These are phyloP conservation scores for Tetracladium marchalianum DNA, from an alignment of 495 filamentous ascomycete species.

Conservation along the genomic window DNA sequence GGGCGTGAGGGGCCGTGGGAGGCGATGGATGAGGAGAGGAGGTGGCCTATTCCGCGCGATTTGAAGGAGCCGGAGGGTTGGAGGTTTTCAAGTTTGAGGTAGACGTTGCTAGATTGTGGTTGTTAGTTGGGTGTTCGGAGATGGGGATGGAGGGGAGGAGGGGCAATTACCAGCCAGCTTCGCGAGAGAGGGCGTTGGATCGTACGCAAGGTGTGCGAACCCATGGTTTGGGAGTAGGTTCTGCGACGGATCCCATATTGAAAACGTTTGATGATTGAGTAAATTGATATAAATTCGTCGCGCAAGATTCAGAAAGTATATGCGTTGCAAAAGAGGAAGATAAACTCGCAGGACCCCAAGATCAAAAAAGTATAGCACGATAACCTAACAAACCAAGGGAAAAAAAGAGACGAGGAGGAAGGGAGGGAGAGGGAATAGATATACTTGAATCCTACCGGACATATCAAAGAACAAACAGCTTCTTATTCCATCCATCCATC, in stretches of 20 bases:
- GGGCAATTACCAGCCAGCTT: slow-evolving; percentile 18
- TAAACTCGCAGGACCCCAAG: no score
- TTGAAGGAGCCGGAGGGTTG: slow-evolving; percentile 96
- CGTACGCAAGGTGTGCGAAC: slow-evolving; percentile 14
- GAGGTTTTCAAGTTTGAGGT: slow-evolving; percentile 87
- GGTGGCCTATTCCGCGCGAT: slow-evolving; percentile 78
- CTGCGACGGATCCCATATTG: slow-evolving; percentile 8
- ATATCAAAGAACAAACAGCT: no score
- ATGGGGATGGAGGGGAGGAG: neutral
- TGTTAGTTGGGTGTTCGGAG: neutral
- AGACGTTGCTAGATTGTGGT: slow-evolving; percentile 37
- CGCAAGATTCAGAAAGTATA: no score
- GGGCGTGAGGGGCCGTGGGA: slow-evolving; percentile 5
- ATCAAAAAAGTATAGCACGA: no score
- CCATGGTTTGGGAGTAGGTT: slow-evolving; percentile 10
- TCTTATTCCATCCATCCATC: no score
- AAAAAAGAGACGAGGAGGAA: no score
- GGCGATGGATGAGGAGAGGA: slow-evolving; percentile 52
- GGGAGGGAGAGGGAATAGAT: no score
- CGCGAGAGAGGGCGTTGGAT: slow-evolving; percentile 10
- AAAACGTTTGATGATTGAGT: neutral
- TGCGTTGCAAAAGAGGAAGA: no score
- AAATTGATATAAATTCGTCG: neutral
- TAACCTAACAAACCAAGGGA: no score
- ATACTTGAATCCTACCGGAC: no score